phyloP scores from a whole-genome alignment of 1,284 basidiomycete genomes.

The Pseudozyma pruni region DNA sequence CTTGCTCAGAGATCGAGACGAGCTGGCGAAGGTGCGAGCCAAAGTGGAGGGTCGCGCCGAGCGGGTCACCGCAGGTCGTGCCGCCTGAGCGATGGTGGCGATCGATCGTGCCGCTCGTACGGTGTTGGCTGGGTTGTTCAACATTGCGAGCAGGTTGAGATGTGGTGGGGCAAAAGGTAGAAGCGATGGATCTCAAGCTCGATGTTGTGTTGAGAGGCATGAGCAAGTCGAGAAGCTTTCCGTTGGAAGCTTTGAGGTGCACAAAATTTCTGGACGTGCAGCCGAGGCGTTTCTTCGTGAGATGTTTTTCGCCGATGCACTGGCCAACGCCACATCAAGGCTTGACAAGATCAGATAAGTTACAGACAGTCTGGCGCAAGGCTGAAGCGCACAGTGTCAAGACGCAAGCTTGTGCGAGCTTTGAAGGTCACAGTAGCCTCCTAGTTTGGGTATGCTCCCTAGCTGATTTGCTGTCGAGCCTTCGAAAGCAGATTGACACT shows the following conservation, averaged over 20 bases:
- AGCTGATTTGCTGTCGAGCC: no score
- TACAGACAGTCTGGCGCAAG: no score
- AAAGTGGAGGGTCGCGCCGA: conserved; percentile 14
- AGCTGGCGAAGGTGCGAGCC: conserved; percentile 26
- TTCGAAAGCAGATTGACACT: no score
- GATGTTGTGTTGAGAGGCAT: conserved; percentile 8
- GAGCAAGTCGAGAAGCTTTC: background rate
- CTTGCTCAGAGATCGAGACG: conserved; percentile 27
- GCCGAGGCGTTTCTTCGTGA: conserved; percentile 19
- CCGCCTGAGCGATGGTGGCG: conserved; percentile 11
- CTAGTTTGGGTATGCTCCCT: no score
- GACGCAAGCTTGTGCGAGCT: no score
- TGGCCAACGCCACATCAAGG: conserved; percentile 4
- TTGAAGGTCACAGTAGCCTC: no score
- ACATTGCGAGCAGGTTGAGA: conserved; percentile 5
- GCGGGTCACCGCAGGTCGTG: conserved; percentile 5
- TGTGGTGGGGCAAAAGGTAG: no score
- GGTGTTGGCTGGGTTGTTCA: conserved; percentile 18
- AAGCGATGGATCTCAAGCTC: background rate
- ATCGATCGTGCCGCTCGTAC: conserved; percentile 25
- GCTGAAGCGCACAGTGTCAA: no score
- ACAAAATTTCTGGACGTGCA: background rate
- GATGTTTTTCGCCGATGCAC: conserved; percentile 19
- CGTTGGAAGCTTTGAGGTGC: conserved; percentile 15
- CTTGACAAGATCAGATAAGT: no score